Evolutionary conservation across 2,329 filamentous ascomycete genomes (phyloP).

Genomic region (Fusarium stilboides): DNA sequence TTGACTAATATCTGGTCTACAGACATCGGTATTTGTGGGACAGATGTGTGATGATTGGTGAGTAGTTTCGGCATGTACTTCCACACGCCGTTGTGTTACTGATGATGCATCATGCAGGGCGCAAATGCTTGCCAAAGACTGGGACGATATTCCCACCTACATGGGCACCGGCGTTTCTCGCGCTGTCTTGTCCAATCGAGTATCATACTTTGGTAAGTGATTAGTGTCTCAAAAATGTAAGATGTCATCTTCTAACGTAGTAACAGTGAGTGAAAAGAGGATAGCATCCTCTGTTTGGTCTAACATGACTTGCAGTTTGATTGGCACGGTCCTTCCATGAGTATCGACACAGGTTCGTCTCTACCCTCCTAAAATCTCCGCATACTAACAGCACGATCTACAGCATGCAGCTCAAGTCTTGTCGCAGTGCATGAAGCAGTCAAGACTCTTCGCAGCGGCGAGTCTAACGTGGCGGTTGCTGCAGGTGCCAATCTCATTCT

Average conservation of each 20-base stretch:
- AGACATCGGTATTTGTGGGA: constrained; percentile 19
- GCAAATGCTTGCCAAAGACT: constrained; percentile 22
- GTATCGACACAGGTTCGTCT: constrained; percentile 28
- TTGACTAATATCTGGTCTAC: constrained; percentile 2
- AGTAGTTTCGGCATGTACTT: not conserved
- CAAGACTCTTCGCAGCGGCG: constrained; percentile 19
- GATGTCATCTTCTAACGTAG: not conserved
- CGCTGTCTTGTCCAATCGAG: constrained; percentile 34
- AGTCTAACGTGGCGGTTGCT: constrained; percentile 25
- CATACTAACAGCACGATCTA: not conserved
- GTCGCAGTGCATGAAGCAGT: constrained; percentile 32
- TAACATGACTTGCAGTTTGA: constrained; percentile 9
- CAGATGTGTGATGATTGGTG: constrained; percentile 20
- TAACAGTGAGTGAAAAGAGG: not conserved
- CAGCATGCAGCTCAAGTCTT: constrained; percentile 21
- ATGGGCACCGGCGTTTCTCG: constrained; percentile 18
- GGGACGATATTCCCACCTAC: constrained; percentile 9
- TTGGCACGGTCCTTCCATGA: constrained; percentile 26
- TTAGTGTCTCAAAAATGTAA: fast-evolving
- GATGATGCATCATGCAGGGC: constrained; percentile 9
- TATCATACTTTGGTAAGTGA: constrained; percentile 22
- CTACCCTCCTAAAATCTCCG: not conserved
- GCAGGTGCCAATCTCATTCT: constrained; percentile 30
- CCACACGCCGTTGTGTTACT: not conserved
- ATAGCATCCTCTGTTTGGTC: not conserved